Percentiles rank a stretch among this genome's conserved stretches.
Evolutionary conservation across 75 land plant genomes (phyloP).

Genomic region (Pinus albicaulis): DNA sequence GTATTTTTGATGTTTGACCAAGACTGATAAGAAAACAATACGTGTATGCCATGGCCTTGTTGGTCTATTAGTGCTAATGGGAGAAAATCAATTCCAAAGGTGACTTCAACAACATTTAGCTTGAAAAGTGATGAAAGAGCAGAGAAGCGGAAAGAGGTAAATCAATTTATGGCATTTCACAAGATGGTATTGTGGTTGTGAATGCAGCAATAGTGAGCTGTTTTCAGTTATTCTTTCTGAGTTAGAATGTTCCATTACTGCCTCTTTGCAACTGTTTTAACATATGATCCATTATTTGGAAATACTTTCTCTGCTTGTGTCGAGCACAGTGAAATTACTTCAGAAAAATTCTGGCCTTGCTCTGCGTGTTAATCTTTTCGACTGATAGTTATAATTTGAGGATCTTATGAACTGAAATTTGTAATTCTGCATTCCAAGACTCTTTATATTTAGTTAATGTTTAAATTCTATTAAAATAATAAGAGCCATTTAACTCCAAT

Average conservation of each 20-base stretch:
- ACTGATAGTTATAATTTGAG: background rate
- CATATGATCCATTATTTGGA: background rate
- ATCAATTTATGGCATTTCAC: background rate
- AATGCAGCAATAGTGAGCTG: background rate
- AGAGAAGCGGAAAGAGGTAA: conserved; percentile 81
- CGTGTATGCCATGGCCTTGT: background rate
- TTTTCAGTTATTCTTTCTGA: background rate
- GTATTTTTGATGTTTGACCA: background rate
- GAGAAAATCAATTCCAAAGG: background rate
- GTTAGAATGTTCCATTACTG: background rate
- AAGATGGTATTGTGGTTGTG: background rate
- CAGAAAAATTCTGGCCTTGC: background rate
- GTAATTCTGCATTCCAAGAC: background rate
- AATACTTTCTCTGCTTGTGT: background rate
- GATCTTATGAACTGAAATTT: background rate
- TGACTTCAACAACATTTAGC: conserved; percentile 19
- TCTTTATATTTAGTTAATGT: background rate
- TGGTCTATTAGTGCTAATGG: conserved; percentile 1
- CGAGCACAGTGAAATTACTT: background rate
- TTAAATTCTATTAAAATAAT: background rate
- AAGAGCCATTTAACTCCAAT: background rate
- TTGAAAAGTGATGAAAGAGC: conserved; percentile 80
- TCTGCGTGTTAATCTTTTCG: background rate
- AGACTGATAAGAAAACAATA: background rate
- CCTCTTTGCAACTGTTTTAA: background rate